Percentiles rank a stretch among this genome's conserved stretches.
Conservation (phyloP, 108 stramenopile genomes). For the Skeletonema potamos region DNA sequence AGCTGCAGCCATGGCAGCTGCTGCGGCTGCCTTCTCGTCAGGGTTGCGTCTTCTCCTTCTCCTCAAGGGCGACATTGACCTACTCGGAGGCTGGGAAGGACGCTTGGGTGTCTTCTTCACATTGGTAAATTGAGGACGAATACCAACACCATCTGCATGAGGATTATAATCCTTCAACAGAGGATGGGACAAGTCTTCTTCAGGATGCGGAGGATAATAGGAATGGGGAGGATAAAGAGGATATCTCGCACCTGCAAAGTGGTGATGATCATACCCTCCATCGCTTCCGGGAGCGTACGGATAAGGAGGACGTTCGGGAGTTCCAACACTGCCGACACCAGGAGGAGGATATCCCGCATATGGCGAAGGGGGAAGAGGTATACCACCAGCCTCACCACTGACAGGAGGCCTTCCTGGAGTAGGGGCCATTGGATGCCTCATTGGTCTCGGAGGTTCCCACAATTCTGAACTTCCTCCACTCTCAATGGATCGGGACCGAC, state of each 20-base stretch:
- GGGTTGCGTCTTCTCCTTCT: not conserved
- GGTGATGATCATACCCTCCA: not conserved
- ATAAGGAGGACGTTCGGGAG: slow-evolving; percentile 1
- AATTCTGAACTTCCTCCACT: not conserved
- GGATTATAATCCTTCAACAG: not conserved
- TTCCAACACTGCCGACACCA: not conserved
- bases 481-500: not conserved
- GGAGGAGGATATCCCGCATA: not conserved
- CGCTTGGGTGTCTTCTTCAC: not conserved
- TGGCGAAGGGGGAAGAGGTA: not conserved
- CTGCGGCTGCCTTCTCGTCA: not conserved
- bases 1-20: not conserved
- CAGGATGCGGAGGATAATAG: not conserved
- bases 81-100: not conserved
- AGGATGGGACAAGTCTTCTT: not conserved
- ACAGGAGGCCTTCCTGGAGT: not conserved
- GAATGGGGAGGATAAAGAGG: not conserved
- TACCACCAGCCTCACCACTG: not conserved
- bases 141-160: not conserved
- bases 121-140: not conserved
- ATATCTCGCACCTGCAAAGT: not conserved
- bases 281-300: not conserved
- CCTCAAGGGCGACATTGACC: not conserved
- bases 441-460: not conserved
- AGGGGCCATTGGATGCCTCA: not conserved